Evolutionary conservation across 192 early-diverging fungal species (phyloP), one percentile per base, ranked within the genome.

Genomic region (Chytriomyces confervae): DNA sequence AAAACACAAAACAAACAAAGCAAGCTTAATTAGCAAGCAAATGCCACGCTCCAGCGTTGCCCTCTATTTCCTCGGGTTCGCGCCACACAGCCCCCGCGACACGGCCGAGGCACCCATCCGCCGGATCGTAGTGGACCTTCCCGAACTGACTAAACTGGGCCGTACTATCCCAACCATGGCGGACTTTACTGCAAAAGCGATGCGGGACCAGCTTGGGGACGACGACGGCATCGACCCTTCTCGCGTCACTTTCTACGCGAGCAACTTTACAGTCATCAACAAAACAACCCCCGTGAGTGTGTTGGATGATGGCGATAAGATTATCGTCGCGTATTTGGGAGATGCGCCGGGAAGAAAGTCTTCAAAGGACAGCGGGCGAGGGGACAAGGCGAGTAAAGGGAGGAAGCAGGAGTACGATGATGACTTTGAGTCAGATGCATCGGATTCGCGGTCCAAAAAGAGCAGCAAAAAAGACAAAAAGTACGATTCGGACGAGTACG

Each of bases 21-120:
- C 36, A 36, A 36, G 36, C 36, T 36, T 36, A 2, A 36, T 36
- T 36, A 36, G 36, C 36, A 36, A 36, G 2, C 53, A 13, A 44
- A 74, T 74, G 72, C 72, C 72, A 7, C 72, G 72, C 45, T 62
- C 60, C 23, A 74, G 61, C 72, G 72, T 74, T 18, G 72, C 72
- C 18, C 72, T 74, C 11, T 74, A 74, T 45, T 74, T 74, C 18
- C 72, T 74, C 16, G 72, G 72, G 10, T 74, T 74, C 61, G 43
- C 72, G 11, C 60, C 72, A n/a, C 62, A 61, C 45, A 50, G 46
- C 29, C n/a, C 57, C 2, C 57, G 72, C 16, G 57, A 61, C 72
- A 62, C 27, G 3, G 72, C 72, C 36, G 72, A 74, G n/a, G 72
- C 72, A 11, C 72, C 72, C 45, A 48, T 74, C 36, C 72, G 72